Base-by-base conservation (phyloP, 768 basidiomycete species). In the Pulveroboletus sp. region DNA sequence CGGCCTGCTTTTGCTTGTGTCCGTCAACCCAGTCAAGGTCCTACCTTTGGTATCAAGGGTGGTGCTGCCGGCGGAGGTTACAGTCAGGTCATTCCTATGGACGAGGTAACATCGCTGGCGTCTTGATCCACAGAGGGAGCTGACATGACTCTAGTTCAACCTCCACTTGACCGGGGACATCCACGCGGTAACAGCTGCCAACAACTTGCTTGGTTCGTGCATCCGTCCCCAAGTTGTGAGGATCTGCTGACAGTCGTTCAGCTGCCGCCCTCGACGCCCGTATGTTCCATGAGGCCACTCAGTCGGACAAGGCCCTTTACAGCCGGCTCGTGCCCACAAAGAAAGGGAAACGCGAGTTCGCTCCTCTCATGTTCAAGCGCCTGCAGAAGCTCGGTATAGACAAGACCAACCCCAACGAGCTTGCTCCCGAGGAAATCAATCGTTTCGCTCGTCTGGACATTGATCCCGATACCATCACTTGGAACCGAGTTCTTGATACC, bases 41-140 rank as follows among this genome's bases (percentile, higher is more conserved):
- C 95, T 29, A 98, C 95, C 0, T 99, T 98, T 66, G 95, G 95
- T 58, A 96, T 99, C 76, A 99, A 99, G 71, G 95, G 95, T 58
- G 96, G 95, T 60, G 95, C 95, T 31, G 95, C 95, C 36, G 95
- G 96, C 34, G 95, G 95, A 53, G 95, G 95, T 45, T 99, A 98
- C 74, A 93, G 91, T 65, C 94, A 96, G 65, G 90, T 99, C 62
- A 98, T 98, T 71, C 95, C 95, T 35, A 97, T 98, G 95, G 95
- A 97, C 63, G 95, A 97, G 74, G 88, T 88, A 55, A 46, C 68
- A 52, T 14, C 5, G 24, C 1, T 22, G 9, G 8, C 3, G 7
- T 3, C 49, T 60, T 44, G 47, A 29, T 19, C 23, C 29, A 26
- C 10, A 43, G 20, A 35, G 8, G 23, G 36, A 1, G 13, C 45